Evolutionary conservation across 805 yeast species (phyloP).

Genomic region (Priceomyces castillae): DNA sequence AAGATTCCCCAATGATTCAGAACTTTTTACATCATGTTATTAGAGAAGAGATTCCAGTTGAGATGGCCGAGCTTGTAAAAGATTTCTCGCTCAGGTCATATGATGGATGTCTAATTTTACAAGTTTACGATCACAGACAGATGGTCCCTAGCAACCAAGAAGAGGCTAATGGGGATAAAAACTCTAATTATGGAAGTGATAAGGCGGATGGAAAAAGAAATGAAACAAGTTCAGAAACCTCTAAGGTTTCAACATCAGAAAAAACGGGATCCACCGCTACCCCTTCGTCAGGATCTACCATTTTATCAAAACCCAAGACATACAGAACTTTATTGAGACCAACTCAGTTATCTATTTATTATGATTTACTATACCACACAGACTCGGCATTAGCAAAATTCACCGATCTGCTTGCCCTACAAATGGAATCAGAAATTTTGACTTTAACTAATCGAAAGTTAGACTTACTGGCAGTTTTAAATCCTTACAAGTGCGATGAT

Average conservation of each 20-base stretch:
- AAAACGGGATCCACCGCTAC: conserved; percentile 5
- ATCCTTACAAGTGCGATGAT: conserved; percentile 56
- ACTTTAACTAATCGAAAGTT: conserved; percentile 75
- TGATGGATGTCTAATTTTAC: conserved; percentile 86
- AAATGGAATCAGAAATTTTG: conserved; percentile 85
- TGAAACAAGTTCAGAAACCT: conserved; percentile 1
- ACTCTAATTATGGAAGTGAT: background rate
- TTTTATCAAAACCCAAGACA: conserved; percentile 56
- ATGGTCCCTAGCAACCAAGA: conserved; percentile 21
- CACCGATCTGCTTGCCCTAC: conserved; percentile 73
- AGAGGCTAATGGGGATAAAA: background rate
- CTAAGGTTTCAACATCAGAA: conserved; percentile 6
- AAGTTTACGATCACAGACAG: conserved; percentile 82
- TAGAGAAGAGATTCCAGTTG: conserved; percentile 80
- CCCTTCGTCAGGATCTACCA: conserved; percentile 7
- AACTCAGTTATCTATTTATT: conserved; percentile 75
- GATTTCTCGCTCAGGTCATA: conserved; percentile 83
- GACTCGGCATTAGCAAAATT: conserved; percentile 72
- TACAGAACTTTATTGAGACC: conserved; percentile 79
- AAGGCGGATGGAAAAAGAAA: background rate
- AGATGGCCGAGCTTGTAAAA: conserved; percentile 82
- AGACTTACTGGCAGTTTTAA: conserved; percentile 68
- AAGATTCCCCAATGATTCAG: conserved; percentile 70
- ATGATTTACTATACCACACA: conserved; percentile 80
- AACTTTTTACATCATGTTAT: conserved; percentile 79